Evolutionary conservation across 208 protist species (phyloP).

Genomic region (Acanthamoeba triangularis): DNA sequence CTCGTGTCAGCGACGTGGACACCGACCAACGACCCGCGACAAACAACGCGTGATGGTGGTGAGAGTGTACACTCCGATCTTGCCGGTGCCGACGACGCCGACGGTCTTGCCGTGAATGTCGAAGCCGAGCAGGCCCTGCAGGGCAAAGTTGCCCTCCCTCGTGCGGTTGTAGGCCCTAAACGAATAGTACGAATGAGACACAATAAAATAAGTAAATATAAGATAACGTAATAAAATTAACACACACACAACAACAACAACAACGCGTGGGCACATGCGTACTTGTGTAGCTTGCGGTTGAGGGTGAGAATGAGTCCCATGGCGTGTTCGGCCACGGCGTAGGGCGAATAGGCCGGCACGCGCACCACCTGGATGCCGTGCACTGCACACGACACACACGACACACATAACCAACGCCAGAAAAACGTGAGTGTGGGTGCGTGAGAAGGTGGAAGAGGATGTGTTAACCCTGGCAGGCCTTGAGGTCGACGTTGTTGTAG

Average conservation of each 20-base stretch:
- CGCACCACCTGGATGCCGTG: constrained; percentile 84
- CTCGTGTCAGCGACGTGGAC: neutral
- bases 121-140: constrained; percentile 90
- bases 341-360: constrained; percentile 91
- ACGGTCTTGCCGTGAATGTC: constrained; percentile 90
- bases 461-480: constrained; percentile 70
- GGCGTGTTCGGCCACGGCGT: constrained; percentile 91
- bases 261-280: neutral
- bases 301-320: constrained; percentile 86
- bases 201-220: neutral
- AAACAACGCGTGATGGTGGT: no score
- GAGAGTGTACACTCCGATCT: constrained; percentile 86
- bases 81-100: constrained; percentile 92
- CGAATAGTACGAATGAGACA: neutral
- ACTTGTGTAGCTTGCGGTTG: constrained; percentile 87
- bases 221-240: neutral
- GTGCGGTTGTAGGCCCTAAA: constrained; percentile 82
- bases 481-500: constrained; percentile 90
- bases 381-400: neutral
- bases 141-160: constrained; percentile 88
- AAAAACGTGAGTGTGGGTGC: neutral
- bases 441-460: constrained; percentile 4
- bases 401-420: neutral
- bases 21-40: neutral
- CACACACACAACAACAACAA: neutral